Percentiles rank a stretch among this genome's conserved stretches.
These are phyloP conservation scores for Arthrobotrys musiformis DNA, from an alignment of 2,329 filamentous ascomycete species.

Conservation along the genomic window DNA sequence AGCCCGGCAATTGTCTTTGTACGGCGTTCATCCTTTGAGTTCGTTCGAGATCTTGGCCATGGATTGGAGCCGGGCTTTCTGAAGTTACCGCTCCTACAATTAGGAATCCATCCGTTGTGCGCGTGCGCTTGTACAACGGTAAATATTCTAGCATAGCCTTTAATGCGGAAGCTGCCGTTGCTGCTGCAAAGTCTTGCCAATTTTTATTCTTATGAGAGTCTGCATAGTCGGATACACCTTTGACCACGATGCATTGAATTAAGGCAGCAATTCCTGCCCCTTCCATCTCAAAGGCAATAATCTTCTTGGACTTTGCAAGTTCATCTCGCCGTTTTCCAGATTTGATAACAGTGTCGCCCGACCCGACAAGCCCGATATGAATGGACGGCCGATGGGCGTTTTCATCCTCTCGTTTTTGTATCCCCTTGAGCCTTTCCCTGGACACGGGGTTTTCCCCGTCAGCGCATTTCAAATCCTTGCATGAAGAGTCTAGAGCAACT, in stretches of 20 bases:
- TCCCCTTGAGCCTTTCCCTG: background rate
- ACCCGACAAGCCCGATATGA: background rate
- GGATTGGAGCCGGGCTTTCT: background rate
- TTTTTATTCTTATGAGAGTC: conserved; percentile 29
- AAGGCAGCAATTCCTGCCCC: background rate
- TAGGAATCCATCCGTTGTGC: background rate
- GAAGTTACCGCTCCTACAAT: background rate
- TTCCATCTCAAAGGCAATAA: conserved; percentile 22
- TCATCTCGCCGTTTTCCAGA: background rate
- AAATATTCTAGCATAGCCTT: background rate
- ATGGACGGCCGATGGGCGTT: background rate
- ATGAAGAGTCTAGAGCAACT: background rate
- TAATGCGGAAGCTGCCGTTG: conserved; percentile 2
- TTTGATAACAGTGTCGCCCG: conserved; percentile 5
- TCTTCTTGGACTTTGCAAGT: background rate
- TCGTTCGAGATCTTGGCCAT: background rate
- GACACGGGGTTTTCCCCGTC: background rate
- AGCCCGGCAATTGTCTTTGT: background rate
- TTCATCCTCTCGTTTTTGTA: background rate
- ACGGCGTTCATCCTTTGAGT: background rate
- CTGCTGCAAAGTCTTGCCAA: conserved; percentile 32
- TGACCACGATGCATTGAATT: conserved; percentile 1
- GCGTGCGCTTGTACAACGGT: background rate
- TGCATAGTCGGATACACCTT: conserved; percentile 33
- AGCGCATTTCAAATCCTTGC: background rate